These are phyloP conservation scores for Sugiyamaella chiloensis DNA, from an alignment of 805 yeast species.

Conservation along the genomic window DNA sequence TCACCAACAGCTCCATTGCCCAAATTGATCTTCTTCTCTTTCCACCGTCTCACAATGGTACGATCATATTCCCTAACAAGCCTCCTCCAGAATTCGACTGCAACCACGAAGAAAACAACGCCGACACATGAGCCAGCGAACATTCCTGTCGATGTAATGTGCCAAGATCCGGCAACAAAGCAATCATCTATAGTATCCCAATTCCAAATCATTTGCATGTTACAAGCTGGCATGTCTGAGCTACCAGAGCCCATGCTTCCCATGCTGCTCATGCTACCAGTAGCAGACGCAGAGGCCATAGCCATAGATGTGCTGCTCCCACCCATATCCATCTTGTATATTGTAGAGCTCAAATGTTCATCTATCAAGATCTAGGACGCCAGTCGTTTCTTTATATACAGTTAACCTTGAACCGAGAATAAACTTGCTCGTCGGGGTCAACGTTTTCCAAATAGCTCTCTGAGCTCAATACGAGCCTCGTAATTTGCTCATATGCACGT, in stretches of 20 bases:
- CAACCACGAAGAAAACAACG: constrained; percentile 55
- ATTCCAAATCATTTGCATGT: constrained; percentile 62
- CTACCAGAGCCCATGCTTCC: constrained; percentile 18
- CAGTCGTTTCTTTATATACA: too few relatives aligned
- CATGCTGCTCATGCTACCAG: constrained; percentile 15
- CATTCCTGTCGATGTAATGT: constrained; percentile 51
- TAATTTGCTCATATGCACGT: constrained; percentile 6
- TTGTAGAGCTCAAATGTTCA: background rate
- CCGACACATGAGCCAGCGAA: constrained; percentile 77
- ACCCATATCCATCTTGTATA: background rate
- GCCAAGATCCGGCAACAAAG: constrained; percentile 64
- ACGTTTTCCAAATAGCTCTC: background rate
- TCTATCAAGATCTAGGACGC: too few relatives aligned
- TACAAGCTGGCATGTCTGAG: constrained; percentile 30
- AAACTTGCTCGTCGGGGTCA: background rate
- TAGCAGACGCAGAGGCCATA: constrained; percentile 9
- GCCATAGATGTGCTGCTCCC: constrained; percentile 15
- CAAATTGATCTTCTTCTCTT: constrained; percentile 7
- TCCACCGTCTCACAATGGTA: constrained; percentile 26
- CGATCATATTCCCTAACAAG: constrained; percentile 45
- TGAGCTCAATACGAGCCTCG: background rate
- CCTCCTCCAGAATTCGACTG: constrained; percentile 56
- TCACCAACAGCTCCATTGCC: constrained; percentile 2
- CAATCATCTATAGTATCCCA: constrained; percentile 69
- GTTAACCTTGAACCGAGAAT: too few relatives aligned